Evolutionary conservation across 768 basidiomycete genomes (phyloP), one percentile per base, ranked within the genome.

Genomic region (Zangia roseola): DNA sequence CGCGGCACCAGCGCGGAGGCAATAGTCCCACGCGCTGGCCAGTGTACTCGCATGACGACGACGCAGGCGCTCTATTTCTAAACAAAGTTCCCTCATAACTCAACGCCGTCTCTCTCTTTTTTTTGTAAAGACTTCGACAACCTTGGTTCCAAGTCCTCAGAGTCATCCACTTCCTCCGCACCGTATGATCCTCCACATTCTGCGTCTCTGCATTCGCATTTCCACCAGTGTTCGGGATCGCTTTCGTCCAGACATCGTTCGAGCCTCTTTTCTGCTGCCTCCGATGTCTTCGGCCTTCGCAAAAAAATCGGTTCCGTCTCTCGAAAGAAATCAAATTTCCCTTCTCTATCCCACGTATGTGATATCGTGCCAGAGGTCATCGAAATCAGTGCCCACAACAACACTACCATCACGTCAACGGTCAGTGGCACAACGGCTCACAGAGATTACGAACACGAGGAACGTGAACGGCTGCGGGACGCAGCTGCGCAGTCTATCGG

Each of bases 401-500:
- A 57, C 49, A 44, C 54, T 1, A 50, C 51, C 1, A 21, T 59
- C 44, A 53, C 62, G 21, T 40, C 64, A 5, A 42, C 50, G 0
- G 4, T 57, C 3, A 39, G 68, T 39, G 70, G 73, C 4, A 35
- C 59, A 17, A 46, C 41, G 8, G 24, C 60, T 3, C 56, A 60
- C 44, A 53, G 13, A 40, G 81, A 86, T 54, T 77, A 73, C 38
- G 88, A 91, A 58, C 74, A 79, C 40, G 83, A 84, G 59, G 88
- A 91, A 57, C 79, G 89, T 10, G 80, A 86, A 53, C 79, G 86
- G n/a, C 69, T 91, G 26, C 73, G 87, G 26, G 84, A 86, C 46
- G 82, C 79, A 33, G 89, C 89, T 16, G 89, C 88, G 0, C 83
- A 88, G 58, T 80, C 84, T 12, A 82, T 91, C 40, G 89, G 89